These are phyloP conservation scores for Pseudopyrenochaeta lycopersici DNA, from an alignment of 2,329 filamentous ascomycete genomes.

Conservation along the genomic window DNA sequence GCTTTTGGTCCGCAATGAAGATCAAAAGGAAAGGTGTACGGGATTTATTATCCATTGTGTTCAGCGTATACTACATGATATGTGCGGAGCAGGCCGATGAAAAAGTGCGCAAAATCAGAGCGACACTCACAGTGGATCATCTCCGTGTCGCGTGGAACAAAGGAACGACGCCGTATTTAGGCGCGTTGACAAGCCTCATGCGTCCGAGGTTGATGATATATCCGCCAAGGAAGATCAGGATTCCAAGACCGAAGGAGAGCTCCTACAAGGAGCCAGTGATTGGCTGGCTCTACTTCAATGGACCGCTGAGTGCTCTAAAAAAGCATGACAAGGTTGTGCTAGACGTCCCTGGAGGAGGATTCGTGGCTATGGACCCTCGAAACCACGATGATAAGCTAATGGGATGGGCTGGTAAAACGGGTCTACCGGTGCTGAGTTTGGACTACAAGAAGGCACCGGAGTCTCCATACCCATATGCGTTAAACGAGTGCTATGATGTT, in stretches of 20 bases:
- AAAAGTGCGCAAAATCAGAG: slow-evolving; percentile 91
- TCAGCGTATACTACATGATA: slow-evolving; percentile 89
- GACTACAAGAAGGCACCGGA: slow-evolving; percentile 92
- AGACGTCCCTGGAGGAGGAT: slow-evolving; percentile 93
- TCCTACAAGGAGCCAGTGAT: slow-evolving; percentile 84
- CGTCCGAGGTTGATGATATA: slow-evolving; percentile 83
- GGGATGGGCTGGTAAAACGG: slow-evolving; percentile 88
- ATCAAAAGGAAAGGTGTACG: slow-evolving; percentile 82
- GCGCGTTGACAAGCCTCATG: slow-evolving; percentile 74
- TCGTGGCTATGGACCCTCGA: slow-evolving; percentile 95
- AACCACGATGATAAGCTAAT: slow-evolving; percentile 94
- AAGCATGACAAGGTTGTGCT: slow-evolving; percentile 81
- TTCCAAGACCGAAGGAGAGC: slow-evolving; percentile 80
- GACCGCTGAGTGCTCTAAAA: slow-evolving; percentile 78
- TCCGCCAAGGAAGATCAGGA: slow-evolving; percentile 82
- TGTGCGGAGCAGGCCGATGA: slow-evolving; percentile 95
- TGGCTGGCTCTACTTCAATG: slow-evolving; percentile 95
- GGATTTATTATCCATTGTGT: slow-evolving; percentile 83
- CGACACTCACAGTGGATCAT: slow-evolving; percentile 88
- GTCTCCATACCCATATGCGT: slow-evolving; percentile 82
- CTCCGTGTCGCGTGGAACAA: slow-evolving; percentile 96
- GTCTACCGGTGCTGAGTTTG: slow-evolving; percentile 86
- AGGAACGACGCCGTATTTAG: slow-evolving; percentile 84
- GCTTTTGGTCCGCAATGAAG: slow-evolving; percentile 98
- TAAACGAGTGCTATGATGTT: slow-evolving; percentile 89